Evolutionary conservation across 108 stramenopile genomes (phyloP).

Genomic region (Cyclostephanos invisitatus): DNA sequence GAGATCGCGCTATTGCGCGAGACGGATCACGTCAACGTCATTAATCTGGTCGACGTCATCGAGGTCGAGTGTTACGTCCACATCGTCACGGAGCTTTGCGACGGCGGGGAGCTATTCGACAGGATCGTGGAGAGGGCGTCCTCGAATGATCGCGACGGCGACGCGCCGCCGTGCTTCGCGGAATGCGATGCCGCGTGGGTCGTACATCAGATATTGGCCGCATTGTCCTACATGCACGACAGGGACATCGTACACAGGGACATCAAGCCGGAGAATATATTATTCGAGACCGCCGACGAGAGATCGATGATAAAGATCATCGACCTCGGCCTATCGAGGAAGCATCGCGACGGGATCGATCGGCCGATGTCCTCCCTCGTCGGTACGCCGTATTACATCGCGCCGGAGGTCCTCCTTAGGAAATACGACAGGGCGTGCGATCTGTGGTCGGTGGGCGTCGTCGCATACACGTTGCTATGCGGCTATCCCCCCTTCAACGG

Average conservation of each 20-base stretch:
- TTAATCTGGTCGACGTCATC: slow-evolving; percentile 88
- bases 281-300: slow-evolving; percentile 51
- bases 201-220: slow-evolving; percentile 56
- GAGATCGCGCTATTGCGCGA: slow-evolving; percentile 68
- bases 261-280: slow-evolving; percentile 84
- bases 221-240: slow-evolving; percentile 76
- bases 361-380: slow-evolving; percentile 44
- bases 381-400: slow-evolving; percentile 67
- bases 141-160: not conserved
- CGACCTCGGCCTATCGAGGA: slow-evolving; percentile 70
- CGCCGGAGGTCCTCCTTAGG: slow-evolving; percentile 58
- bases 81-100: slow-evolving; percentile 87
- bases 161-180: slow-evolving; percentile 35
- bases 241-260: slow-evolving; percentile 61
- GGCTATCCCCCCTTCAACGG: slow-evolving; percentile 64
- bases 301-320: slow-evolving; percentile 64
- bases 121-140: slow-evolving; percentile 80
- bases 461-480: slow-evolving; percentile 76
- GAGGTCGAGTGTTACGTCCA: slow-evolving; percentile 81
- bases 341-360: slow-evolving; percentile 15
- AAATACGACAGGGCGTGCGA: slow-evolving; percentile 60
- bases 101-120: slow-evolving; percentile 93
- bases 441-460: slow-evolving; percentile 77
- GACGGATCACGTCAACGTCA: slow-evolving; percentile 65
- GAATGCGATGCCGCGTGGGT: slow-evolving; percentile 60